phyloP scores from a whole-genome alignment of 495 filamentous ascomycete genomes.

The Aeminium ludgeri region DNA sequence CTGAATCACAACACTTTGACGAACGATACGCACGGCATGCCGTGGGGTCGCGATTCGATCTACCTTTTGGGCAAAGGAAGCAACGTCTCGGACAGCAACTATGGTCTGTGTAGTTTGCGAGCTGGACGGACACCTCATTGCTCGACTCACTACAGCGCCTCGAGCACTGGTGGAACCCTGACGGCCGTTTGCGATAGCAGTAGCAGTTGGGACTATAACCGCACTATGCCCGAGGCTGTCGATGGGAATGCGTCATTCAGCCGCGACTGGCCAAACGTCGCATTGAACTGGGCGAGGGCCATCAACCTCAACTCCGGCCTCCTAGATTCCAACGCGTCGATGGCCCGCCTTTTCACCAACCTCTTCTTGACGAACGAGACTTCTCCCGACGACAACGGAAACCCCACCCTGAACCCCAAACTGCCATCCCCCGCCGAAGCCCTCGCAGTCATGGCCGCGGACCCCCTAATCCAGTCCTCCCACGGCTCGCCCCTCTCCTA shows the following conservation, averaged over 20 bases:
- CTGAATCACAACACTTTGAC: constrained; percentile 46
- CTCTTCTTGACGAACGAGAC: constrained; percentile 21
- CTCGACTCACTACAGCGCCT: constrained; percentile 43
- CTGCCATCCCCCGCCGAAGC: constrained; percentile 50
- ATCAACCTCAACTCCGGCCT: constrained; percentile 45
- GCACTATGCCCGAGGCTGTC: constrained; percentile 22
- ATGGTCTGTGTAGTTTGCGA: constrained; percentile 45
- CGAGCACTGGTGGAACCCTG: constrained; percentile 37
- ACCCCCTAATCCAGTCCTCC: constrained; percentile 40
- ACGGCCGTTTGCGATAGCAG: constrained; percentile 36
- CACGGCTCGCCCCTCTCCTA: constrained; percentile 33
- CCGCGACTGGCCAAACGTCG: constrained; percentile 44
- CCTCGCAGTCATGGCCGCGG: constrained; percentile 47
- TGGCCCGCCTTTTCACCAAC: constrained; percentile 46
- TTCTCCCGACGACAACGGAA: background rate
- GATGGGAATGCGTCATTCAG: constrained; percentile 17
- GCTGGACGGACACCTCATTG: constrained; percentile 42
- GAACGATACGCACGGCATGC: constrained; percentile 28
- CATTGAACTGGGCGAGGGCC: constrained; percentile 14
- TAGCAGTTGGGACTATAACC: constrained; percentile 36
- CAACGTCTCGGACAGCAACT: constrained; percentile 23
- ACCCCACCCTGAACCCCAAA: constrained; percentile 20
- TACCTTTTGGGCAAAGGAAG: constrained; percentile 44
- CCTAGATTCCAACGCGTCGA: constrained; percentile 39
- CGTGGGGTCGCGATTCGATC: constrained; percentile 31